Evolutionary conservation across 768 basidiomycete genomes (phyloP), one percentile per base, ranked within the genome.

Genomic region (Rhizopogon rudus): DNA sequence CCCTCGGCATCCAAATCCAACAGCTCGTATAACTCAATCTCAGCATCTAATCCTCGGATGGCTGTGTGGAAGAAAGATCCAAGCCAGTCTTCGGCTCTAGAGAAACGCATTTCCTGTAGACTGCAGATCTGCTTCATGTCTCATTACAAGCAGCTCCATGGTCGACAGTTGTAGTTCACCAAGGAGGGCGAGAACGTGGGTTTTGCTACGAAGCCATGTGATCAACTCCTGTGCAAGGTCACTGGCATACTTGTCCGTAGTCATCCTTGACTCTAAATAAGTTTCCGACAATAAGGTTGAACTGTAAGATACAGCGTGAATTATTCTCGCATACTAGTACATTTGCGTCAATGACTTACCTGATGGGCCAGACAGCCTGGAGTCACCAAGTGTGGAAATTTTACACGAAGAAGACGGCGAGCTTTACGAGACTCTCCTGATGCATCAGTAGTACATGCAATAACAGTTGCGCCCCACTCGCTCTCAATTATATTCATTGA

Each of bases 201-300:
- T 74, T 40, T 75, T 73, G 57, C 70, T 71, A 2, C 59, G 40
- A 4, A 76, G 51, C 73, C 75, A 77, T 28, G 64, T 68, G 28
- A 76, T 77, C 0, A 76, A 63, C 1, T 75, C 64, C 7, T 63
- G 58, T 14, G 70, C 71, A 17, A 61, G 50, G 2, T 65, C 56
- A 0, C 66, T n/a, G n/a, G n/a, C 56, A 55, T 60, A 64, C 0
- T 49, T 49, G 17, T n/a, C 65, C 49, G 14, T 71, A 53, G 13
- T 54, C 40, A n/a, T 63, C 40, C 14, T 60, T 65, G 0, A 48
- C 54, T 44, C 69, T 68, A 57, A 76, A 73, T 50, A 70, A 74
- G 46, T 77, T 64, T 1, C 71, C 67, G 33, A 77, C 68, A 35
- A 77, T 61, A 3, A 77, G 69, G 57, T 77, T 75, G 16, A 72